Base-by-base conservation (phyloP, 2,329 filamentous ascomycete genomes). In the Aureobasidium namibiae region DNA sequence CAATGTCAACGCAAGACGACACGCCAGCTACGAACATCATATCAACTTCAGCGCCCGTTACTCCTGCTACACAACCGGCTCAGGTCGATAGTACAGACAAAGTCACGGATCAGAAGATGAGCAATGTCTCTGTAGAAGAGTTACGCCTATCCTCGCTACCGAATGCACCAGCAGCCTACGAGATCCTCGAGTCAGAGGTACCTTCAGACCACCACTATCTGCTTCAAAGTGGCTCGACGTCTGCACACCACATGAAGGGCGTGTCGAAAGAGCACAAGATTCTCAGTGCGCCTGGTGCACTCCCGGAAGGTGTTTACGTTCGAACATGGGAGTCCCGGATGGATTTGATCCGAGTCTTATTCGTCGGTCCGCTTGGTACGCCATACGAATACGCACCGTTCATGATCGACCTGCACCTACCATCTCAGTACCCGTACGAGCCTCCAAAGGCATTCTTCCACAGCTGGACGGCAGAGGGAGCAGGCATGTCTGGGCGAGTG, bases 321-420 rank as follows among this genome's bases (percentile, higher is more conserved):
- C 76, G 82, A 34, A 79, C 80, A 1, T 86, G 81, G 79, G 82
- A 84, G 61, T 77, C 76, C 2, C 75, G 81, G 23, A 75, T 84
- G 44, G 81, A 85, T 65, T 74, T 85, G 9, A 67, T 85, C 10
- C 79, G 82, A 11, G 78, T 82, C 16, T 69, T 85, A 4, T 80
- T 85, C 57, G 73, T 85, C 48, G 82, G 42, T 0, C 81, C 82
- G 0, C 69, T 74, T 23, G 81, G 82, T 50, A 85, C 82, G 0
- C 82, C 82, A 2, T 86, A 86, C 66, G 81, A 82, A 63, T 75
- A 79, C 63, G 81, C 81, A 0, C 82, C 82, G 0, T 85, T 84
- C 65, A 68, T 85, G n/a, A 76, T 85, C 62, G 82, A 85, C 67
- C 74, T 85, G 57, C 73, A 80, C 61, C 75, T 85, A 21, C 70